Evolutionary conservation across 768 basidiomycete species (phyloP), one percentile per base, ranked within the genome.

Genomic region (Calocybe cyanea): DNA sequence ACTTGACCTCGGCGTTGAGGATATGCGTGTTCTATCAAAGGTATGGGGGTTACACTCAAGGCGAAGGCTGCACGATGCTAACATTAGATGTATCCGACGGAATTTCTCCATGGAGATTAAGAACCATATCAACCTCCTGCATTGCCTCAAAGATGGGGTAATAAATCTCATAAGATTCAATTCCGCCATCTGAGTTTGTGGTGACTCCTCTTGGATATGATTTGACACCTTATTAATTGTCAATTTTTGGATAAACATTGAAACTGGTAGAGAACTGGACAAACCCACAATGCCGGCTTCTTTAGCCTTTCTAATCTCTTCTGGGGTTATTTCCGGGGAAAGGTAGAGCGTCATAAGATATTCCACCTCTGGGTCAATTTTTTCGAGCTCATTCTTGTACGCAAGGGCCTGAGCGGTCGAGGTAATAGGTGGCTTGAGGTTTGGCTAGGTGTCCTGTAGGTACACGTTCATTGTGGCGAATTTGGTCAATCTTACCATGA

Each of bases 301-400:
- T 43, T 85, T 86, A 10, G 95, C 96, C 64, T 90, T 94, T 57
- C 78, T 76, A 56, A 98, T 85, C 60, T 96, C 92, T 15, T 85
- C 85, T 4, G 92, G 90, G 2, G 92, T 95, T 46, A 98, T 78
- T 39, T 87, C 84, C 0, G 87, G 85, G 31, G 86, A 89, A n/a
- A 99, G 79, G 67, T 98, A 99, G 34, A 99, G 73, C 1, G 94
- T 95, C 90, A 98, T 95, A 20, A 99, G 73, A 70, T 91, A 95
- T 65, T 92, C 81, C 14, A 88, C 82, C 44, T 68, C 65, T 11
- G 89, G 80, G 38, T 91, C 89, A 49, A 96, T 81, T 32, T 61
- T 67, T 59, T 90, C 72, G 24, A 99, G 78, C 20, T 80, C 68
- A 14, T 77, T 69, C 61, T 85, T 85, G 72, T 99, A 99, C 43